Conservation (phyloP, 768 basidiomycete genomes). For the Leccinum obscurum region DNA sequence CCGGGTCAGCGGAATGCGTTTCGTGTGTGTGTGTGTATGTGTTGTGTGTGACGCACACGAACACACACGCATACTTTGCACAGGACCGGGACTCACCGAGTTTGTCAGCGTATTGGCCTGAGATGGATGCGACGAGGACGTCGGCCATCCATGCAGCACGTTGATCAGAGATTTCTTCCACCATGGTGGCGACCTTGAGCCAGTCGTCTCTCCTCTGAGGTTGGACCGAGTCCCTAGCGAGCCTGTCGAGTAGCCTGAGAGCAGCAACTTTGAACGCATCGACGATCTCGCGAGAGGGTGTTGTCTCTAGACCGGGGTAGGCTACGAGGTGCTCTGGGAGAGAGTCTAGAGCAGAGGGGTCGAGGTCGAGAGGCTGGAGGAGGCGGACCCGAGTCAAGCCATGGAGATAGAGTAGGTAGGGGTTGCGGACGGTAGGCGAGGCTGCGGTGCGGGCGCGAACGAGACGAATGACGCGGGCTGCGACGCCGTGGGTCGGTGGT, state of each 20-base stretch:
- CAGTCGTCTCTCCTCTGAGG: slow-evolving; percentile 64
- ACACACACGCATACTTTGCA: neutral
- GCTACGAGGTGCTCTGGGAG: slow-evolving; percentile 46
- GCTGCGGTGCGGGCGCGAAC: slow-evolving; percentile 54
- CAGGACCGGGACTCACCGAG: slow-evolving; percentile 48
- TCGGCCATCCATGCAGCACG: slow-evolving; percentile 77
- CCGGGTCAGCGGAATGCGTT: slow-evolving; percentile 5
- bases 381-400: slow-evolving; percentile 69
- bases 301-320: slow-evolving; percentile 41
- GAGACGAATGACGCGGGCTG: slow-evolving; percentile 70
- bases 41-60: neutral
- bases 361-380: slow-evolving; percentile 36
- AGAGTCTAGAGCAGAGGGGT: slow-evolving; percentile 30
- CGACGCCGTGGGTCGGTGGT: slow-evolving; percentile 61
- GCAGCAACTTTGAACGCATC: slow-evolving; percentile 72
- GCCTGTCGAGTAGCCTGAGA: slow-evolving; percentile 62
- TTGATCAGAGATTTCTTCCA: slow-evolving; percentile 68
- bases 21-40: neutral
- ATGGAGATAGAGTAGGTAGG: slow-evolving; percentile 70
- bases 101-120: slow-evolving; percentile 69
- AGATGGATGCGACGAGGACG: slow-evolving; percentile 57
- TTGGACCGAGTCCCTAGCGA: slow-evolving; percentile 44
- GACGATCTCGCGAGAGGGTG: slow-evolving; percentile 54
- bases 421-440: slow-evolving; percentile 42
- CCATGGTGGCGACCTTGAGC: slow-evolving; percentile 65